Conservation (phyloP, 192 early-diverging fungal species). For the Backusella psychrophila region DNA sequence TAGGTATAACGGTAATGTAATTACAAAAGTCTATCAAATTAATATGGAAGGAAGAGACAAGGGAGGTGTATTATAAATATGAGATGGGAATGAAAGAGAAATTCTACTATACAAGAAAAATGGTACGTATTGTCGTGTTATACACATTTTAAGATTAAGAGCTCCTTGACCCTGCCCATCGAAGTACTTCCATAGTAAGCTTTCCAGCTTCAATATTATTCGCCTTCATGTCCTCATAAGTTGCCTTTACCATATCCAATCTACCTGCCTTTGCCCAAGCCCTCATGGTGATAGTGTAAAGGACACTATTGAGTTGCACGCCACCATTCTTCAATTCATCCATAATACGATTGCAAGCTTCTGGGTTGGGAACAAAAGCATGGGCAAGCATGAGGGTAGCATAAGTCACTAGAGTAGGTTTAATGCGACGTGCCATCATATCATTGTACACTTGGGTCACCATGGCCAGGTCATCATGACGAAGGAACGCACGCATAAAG, state of each 20-base stretch:
- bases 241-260: constrained; percentile 20
- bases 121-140: background rate
- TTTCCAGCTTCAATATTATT: constrained; percentile 25
- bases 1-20: background rate
- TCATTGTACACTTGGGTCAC: constrained; percentile 32
- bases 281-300: constrained; percentile 38
- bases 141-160: background rate
- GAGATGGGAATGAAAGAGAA: background rate
- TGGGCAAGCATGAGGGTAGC: constrained; percentile 38
- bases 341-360: constrained; percentile 19
- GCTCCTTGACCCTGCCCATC: constrained; percentile 11
- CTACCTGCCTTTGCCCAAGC: constrained; percentile 36
- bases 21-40: background rate
- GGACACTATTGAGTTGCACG: constrained; percentile 27
- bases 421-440: constrained; percentile 27
- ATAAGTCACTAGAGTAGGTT: constrained; percentile 34
- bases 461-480: constrained; percentile 20
- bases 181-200: constrained; percentile 26
- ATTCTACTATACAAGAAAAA: background rate
- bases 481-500: constrained; percentile 39
- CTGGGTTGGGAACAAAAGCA: constrained; percentile 31
- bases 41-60: background rate
- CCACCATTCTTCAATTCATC: constrained; percentile 16
- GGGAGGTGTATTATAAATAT: background rate
- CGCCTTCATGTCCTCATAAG: constrained; percentile 37